Evolutionary conservation across 2,329 filamentous ascomycete genomes (phyloP).

Genomic region (Fusarium brevicatenulatum): DNA sequence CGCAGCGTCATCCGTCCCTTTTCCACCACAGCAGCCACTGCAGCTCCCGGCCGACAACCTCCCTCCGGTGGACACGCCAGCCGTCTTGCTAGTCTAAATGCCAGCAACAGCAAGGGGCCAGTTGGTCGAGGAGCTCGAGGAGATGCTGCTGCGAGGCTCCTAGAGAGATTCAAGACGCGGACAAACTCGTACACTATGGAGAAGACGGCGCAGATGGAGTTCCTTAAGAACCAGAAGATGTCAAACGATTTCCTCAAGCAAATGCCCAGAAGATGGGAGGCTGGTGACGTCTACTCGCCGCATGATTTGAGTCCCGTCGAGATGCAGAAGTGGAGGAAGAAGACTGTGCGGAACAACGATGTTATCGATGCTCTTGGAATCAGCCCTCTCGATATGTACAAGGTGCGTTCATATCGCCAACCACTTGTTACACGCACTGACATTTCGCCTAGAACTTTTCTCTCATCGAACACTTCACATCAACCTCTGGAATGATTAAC

Average conservation of each 20-base stretch:
- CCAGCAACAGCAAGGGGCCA: constrained; percentile 17
- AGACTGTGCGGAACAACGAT: constrained; percentile 69
- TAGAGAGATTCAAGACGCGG: constrained; percentile 43
- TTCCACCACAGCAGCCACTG: constrained; percentile 44
- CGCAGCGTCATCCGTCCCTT: constrained; percentile 43
- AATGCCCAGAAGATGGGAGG: constrained; percentile 75
- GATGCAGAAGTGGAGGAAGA: constrained; percentile 81
- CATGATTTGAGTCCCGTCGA: constrained; percentile 84
- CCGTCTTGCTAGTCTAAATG: constrained; percentile 40
- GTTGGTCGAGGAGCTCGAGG: constrained; percentile 24
- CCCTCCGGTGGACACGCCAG: constrained; percentile 18
- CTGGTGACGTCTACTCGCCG: constrained; percentile 89
- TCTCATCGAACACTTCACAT: constrained; percentile 89
- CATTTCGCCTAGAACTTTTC: constrained; percentile 78
- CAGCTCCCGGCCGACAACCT: constrained; percentile 35
- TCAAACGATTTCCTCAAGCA: constrained; percentile 68
- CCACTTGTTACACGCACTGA: not conserved
- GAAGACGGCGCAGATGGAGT: constrained; percentile 51
- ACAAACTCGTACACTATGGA: constrained; percentile 34
- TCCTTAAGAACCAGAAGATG: constrained; percentile 52
- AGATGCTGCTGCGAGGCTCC: constrained; percentile 45
- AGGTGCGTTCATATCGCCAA: constrained; percentile 63
- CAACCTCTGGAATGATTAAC: constrained; percentile 85
- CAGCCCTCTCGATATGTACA: constrained; percentile 86
- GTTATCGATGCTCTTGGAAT: constrained; percentile 83